Percentiles rank a stretch among this genome's conserved stretches.
These are phyloP conservation scores for Nicotiana otophora DNA, from an alignment of 257 asterid species.

Conservation along the genomic window DNA sequence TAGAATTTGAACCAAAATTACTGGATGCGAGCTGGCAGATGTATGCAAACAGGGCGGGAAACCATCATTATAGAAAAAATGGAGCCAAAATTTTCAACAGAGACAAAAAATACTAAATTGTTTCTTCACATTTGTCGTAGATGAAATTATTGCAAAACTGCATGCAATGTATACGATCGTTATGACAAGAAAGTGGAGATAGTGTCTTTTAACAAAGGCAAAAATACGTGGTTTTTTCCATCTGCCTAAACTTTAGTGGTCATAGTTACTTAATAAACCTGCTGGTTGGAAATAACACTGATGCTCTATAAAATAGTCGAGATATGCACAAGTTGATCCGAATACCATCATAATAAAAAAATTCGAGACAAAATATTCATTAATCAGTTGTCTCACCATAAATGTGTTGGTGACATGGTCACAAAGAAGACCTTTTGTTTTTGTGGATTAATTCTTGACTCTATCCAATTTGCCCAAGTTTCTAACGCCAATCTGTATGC, in stretches of 20 bases:
- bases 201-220: too few relatives aligned
- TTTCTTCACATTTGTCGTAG: too few relatives aligned
- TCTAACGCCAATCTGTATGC: conserved; percentile 78
- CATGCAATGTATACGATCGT: too few relatives aligned
- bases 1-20: too few relatives aligned
- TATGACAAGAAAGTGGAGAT: too few relatives aligned
- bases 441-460: conserved; percentile 38
- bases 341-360: background rate
- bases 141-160: accelerated
- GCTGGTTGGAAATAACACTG: background rate
- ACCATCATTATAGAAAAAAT: too few relatives aligned
- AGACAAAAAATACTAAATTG: too few relatives aligned
- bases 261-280: too few relatives aligned
- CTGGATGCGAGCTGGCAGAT: too few relatives aligned
- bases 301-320: background rate
- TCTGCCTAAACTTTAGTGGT: background rate
- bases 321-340: background rate
- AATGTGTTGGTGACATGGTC: conserved; percentile 85
- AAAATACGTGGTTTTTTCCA: background rate
- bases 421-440: conserved; percentile 63
- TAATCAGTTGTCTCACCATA: conserved; percentile 46
- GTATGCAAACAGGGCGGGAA: too few relatives aligned
- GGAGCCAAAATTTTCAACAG: too few relatives aligned
- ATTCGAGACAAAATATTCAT: too few relatives aligned
- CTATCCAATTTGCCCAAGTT: conserved; percentile 82